phyloP scores from a whole-genome alignment of 1,139 yeast species.

The Protomyces inouyei region DNA sequence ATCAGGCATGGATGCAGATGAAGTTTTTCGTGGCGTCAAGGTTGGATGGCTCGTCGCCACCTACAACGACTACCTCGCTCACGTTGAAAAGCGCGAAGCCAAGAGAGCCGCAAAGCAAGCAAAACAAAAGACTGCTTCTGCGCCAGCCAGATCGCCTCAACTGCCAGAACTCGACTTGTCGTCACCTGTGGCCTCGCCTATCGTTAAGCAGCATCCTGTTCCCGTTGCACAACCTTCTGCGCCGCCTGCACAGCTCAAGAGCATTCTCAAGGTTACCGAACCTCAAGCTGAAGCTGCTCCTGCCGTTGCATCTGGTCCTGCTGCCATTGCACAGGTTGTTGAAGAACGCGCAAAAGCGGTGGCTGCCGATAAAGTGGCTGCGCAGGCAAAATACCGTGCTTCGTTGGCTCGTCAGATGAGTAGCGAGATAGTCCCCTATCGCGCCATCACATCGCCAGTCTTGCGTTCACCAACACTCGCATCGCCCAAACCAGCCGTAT shows the following conservation, averaged over 20 bases:
- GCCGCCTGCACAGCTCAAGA: neutral
- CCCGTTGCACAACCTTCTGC: neutral
- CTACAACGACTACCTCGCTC: constrained; percentile 3
- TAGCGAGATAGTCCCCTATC: neutral
- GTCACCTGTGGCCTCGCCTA: neutral
- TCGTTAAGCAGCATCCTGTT: neutral
- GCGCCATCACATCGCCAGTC: neutral
- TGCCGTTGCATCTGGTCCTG: neutral
- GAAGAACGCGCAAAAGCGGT: neutral
- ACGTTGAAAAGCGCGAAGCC: neutral
- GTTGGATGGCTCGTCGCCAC: constrained; percentile 12
- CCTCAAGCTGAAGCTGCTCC: neutral
- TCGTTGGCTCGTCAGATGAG: neutral
- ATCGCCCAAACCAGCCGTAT: neutral
- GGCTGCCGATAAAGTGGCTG: neutral
- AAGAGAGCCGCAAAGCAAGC: neutral
- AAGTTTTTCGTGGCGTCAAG: constrained; percentile 20
- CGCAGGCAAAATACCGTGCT: neutral
- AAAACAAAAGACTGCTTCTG: neutral
- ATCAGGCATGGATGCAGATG: neutral
- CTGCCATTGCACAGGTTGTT: neutral
- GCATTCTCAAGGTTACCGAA: neutral
- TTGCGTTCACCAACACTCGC: neutral
- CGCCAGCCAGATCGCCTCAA: neutral
- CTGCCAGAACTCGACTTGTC: neutral